Percentiles rank a stretch among this genome's conserved stretches.
phyloP scores from a whole-genome alignment of 345 rosid species.

The Adansonia digitata region DNA sequence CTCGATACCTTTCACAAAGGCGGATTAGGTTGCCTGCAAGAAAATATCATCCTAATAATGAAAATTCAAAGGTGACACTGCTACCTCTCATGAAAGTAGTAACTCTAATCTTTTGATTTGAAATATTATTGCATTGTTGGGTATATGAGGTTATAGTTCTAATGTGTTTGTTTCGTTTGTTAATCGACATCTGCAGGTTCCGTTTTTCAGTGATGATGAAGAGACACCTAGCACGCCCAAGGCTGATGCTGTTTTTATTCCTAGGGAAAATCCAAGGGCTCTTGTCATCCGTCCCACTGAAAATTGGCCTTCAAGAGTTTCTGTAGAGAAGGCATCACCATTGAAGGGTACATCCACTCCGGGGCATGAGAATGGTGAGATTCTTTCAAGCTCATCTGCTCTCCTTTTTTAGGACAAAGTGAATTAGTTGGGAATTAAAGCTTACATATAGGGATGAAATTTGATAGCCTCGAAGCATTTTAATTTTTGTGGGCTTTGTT shows the following conservation, averaged over 20 bases:
- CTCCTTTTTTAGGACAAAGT: not conserved
- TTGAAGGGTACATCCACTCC: conserved; percentile 28
- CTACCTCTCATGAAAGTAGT: not conserved
- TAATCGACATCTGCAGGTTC: conserved; percentile 50
- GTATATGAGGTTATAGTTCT: not conserved
- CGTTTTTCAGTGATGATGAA: conserved; percentile 82
- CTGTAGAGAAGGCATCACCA: conserved; percentile 44
- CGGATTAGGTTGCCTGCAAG: conserved; percentile 69
- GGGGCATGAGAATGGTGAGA: conserved; percentile 19
- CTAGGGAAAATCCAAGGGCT: conserved; percentile 94
- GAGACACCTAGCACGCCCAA: conserved; percentile 77
- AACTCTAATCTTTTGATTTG: not conserved
- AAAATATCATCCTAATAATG: conserved; percentile 69
- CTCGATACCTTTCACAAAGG: conserved; percentile 76
- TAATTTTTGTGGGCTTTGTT: not conserved
- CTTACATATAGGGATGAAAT: not conserved
- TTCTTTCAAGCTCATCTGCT: not conserved
- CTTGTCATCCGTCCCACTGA: conserved; percentile 64
- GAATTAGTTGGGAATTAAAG: not conserved
- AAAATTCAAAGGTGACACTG: conserved; percentile 54
- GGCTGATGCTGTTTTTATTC: conserved; percentile 86
- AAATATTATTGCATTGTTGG: not conserved
- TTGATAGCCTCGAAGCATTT: not conserved
- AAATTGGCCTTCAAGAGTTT: conserved; percentile 45
- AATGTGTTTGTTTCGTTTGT: not conserved